Evolutionary conservation across 2,329 filamentous ascomycete species (phyloP).

Genomic region (Thielaviopsis ethacetica): DNA sequence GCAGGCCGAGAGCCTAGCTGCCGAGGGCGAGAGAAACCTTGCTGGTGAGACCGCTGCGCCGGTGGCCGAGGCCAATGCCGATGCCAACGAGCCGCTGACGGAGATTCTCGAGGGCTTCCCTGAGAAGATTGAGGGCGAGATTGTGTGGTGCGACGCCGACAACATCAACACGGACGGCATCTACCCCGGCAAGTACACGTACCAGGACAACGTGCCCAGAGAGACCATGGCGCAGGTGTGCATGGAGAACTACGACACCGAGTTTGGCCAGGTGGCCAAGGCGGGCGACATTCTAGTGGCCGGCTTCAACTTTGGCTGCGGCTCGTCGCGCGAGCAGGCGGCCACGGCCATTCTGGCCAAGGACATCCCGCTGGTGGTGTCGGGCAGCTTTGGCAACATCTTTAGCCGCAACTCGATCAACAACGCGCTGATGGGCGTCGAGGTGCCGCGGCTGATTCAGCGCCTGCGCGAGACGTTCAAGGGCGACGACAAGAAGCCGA

Average conservation of each 20-base stretch:
- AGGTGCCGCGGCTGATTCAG: conserved; percentile 50
- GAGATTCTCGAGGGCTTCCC: conserved; percentile 78
- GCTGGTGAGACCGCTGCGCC: conserved; percentile 17
- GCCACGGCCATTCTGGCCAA: conserved; percentile 75
- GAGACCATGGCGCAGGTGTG: conserved; percentile 77
- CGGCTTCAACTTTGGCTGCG: conserved; percentile 82
- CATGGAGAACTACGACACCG: conserved; percentile 83
- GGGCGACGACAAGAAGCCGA: conserved; percentile 33
- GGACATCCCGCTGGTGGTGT: conserved; percentile 62
- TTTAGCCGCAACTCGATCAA: conserved; percentile 68
- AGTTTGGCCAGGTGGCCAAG: conserved; percentile 47
- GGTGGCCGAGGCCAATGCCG: conserved; percentile 11
- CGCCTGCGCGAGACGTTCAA: conserved; percentile 36
- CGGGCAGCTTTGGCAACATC: conserved; percentile 72
- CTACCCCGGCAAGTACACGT: conserved; percentile 79
- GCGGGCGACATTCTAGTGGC: conserved; percentile 66
- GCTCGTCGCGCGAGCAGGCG: conserved; percentile 67
- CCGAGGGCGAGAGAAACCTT: conserved; percentile 32
- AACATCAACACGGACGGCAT: conserved; percentile 89
- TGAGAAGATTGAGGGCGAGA: conserved; percentile 66
- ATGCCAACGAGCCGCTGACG: conserved; percentile 31
- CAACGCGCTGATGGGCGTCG: conserved; percentile 58
- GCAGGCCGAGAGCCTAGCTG: conserved; percentile 48
- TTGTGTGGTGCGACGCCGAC: conserved; percentile 65
- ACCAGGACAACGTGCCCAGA: conserved; percentile 63